Evolutionary conservation across 345 rosid genomes (phyloP).

Genomic region (Leavenworthia alabamica): DNA sequence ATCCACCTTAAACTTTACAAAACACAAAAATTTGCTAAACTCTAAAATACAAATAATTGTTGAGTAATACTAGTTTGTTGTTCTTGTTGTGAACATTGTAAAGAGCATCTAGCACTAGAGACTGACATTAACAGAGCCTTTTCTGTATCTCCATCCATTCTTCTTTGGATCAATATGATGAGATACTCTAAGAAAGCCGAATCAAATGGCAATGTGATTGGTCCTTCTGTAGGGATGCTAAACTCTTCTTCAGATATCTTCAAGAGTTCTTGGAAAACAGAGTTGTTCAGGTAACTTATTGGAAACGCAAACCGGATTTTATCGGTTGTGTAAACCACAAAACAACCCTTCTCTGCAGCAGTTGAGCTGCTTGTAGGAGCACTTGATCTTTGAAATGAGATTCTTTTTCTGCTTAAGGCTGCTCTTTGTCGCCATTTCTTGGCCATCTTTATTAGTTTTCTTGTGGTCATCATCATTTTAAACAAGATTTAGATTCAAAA

Average conservation of each 20-base stretch:
- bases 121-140: slow-evolving; percentile 26
- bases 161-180: slow-evolving; percentile 1
- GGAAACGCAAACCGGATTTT: slow-evolving; percentile 22
- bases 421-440: slow-evolving; percentile 31
- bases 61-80: too few species aligned
- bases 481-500: neutral
- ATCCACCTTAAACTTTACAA: neutral
- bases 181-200: slow-evolving; percentile 23
- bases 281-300: slow-evolving; percentile 15
- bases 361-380: neutral
- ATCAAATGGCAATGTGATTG: slow-evolving; percentile 36
- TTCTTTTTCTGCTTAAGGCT: slow-evolving; percentile 18
- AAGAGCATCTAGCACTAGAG: slow-evolving; percentile 10
- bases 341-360: slow-evolving; percentile 23
- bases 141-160: slow-evolving; percentile 28
- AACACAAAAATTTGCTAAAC: neutral
- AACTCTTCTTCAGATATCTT: slow-evolving; percentile 38
- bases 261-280: slow-evolving; percentile 32
- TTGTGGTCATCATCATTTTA: neutral
- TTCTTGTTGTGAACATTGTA: neutral
- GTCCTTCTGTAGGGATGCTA: slow-evolving; percentile 23
- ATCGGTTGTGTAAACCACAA: slow-evolving; percentile 34
- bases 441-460: slow-evolving; percentile 21
- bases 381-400: slow-evolving; percentile 10
- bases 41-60: slow-evolving; percentile 7